Base-by-base conservation (phyloP, 2,329 filamentous ascomycete genomes). In the Penicillium sp. region DNA sequence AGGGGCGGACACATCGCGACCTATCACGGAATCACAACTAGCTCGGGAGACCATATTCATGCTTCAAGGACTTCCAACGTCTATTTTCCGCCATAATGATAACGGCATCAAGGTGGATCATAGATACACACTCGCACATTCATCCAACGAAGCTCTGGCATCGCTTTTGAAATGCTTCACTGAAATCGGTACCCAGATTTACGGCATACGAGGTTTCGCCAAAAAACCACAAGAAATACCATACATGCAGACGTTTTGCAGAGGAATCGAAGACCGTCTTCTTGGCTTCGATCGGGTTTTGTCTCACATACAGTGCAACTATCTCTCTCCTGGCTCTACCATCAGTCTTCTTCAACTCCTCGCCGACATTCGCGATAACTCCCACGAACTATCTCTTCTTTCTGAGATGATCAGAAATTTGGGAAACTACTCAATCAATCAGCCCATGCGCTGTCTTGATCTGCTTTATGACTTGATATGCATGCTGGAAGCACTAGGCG, bases 41-140 rank as follows among this genome's bases (percentile, higher is more conserved):
- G 76, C 92, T 24, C 85, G 91, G 45, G 92, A 97, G 67, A 83
- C 86, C 0, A 77, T 97, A 0, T 93, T 91, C 65, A 95, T 97
- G 90, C 81, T 97, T 0, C 84, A 86, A 50, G 92, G 92, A 0
- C 76, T 94, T 4, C 83, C 86, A 5, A 93, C 89, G 2, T 87
- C 86, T 1, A 68, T 96, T 1, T 96, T 92, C 64, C 60, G 71
- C 77, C 62, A 68, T 49, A 31, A 71, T 18, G 68, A 72, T 34
- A 61, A 67, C 34, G 58, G 55, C 4, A 60, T 76, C n/a, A 65
- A 68, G 54, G 61, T 77, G 40, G 73, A 77, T 47, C 63, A 71
- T 22, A 67, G 68, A 51, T 76, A 77, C 61, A 61, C 58, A 21
- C 52, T 74, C 24, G 56, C 55, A 9, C 69, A 77, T 61, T 59